Evolutionary conservation across 352 stramenopile genomes (phyloP), one percentile per base, ranked within the genome.

Genomic region (Phytophthora meadii): DNA sequence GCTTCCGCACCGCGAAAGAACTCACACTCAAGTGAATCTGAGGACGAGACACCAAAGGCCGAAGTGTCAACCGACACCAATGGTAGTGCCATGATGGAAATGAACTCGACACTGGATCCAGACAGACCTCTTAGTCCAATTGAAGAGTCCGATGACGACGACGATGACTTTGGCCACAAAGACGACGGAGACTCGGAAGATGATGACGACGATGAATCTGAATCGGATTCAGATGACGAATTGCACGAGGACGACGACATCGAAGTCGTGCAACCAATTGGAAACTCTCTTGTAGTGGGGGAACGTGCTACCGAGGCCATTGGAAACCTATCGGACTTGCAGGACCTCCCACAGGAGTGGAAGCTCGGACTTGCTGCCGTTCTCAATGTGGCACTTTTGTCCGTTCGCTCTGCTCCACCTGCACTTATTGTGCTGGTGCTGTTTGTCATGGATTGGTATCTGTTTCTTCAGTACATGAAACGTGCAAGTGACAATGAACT

Each of bases 121-220:
- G 40, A 64, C 7, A 60, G 17, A n/a, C 59, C 65, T 19, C 60
- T 68, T 8, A 52, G 61, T 34, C 50, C 52, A 22, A 69, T 64
- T 51, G 72, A 77, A 40, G 72, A 82, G 12, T 72, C 67, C 5
- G 77, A 87, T 17, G 77, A 87, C 4, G 62, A 74, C 10, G 64
- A 80, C 7, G 72, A 81, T 22, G 73, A 82, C 1, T 81, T 77
- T 8, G 65, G 74, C 1, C 68, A 77, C 5, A 77, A 86, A 34
- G 74, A 68, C 24, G 65, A 78, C 11, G 69, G 79, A 9, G 66
- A 79, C 7, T 77, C 68, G 8, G 75, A 80, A 12, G 72, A 79
- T 22, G 61, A 76, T 15, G 65, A 74, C 7, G 57, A 75, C n/a
- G 52, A 68, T 51, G 70, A 79, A 17, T 74, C 61, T 2, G 74